phyloP scores from a whole-genome alignment of 257 asterid genomes.

The Nicotiana obtusifolia region DNA sequence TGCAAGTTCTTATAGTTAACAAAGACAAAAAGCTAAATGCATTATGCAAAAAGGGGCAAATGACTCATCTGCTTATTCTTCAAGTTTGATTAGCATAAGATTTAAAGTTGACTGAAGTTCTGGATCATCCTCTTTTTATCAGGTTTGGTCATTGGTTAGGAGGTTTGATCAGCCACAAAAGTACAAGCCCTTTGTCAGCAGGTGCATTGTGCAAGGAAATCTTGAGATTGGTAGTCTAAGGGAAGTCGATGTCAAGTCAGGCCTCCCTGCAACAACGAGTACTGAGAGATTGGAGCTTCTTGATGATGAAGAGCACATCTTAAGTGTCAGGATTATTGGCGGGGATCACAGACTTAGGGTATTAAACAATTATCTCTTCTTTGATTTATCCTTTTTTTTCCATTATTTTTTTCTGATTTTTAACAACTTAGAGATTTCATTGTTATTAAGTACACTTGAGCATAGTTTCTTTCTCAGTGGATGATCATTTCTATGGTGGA shows the following conservation, averaged over 20 bases:
- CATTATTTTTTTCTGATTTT: not conserved
- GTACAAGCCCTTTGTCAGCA: constrained; percentile 74
- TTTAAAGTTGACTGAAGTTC: not conserved
- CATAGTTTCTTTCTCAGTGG: not conserved
- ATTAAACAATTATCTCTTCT: constrained; percentile 8
- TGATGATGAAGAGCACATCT: constrained; percentile 69
- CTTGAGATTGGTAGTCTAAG: constrained; percentile 70
- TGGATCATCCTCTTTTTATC: constrained; percentile 9
- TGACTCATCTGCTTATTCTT: not conserved
- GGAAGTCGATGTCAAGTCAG: constrained; percentile 77
- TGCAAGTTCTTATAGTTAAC: not conserved
- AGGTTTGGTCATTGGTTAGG: constrained; percentile 87
- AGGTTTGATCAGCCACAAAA: constrained; percentile 82
- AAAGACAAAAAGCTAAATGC: not conserved
- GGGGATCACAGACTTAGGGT: constrained; percentile 82
- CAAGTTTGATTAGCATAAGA: not conserved
- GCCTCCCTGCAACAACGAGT: constrained; percentile 90
- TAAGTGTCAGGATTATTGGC: constrained; percentile 63
- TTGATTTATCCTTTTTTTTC: not conserved
- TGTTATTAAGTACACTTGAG: not conserved
- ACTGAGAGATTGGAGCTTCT: constrained; percentile 82
- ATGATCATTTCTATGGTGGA: not conserved
- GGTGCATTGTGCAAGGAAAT: constrained; percentile 59
- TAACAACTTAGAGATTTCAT: not conserved
- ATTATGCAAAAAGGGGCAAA: not conserved